Percentiles rank a stretch among this genome's conserved stretches.
Evolutionary conservation across 1,284 basidiomycete species (phyloP).

Genomic region (Porodaedalea pini): DNA sequence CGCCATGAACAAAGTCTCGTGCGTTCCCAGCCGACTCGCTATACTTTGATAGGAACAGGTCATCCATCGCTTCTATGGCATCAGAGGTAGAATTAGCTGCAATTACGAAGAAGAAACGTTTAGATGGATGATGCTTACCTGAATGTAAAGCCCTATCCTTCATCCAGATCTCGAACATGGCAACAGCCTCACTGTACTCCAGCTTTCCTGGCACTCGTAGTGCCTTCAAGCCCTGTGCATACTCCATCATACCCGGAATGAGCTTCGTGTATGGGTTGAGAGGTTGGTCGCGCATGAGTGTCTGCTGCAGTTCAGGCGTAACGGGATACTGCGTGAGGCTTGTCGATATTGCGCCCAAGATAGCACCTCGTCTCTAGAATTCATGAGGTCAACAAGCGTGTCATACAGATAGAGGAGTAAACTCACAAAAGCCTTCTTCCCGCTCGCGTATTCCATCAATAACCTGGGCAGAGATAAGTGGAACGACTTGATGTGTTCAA

Average conservation of each 20-base stretch:
- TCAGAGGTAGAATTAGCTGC: slow-evolving; percentile 18
- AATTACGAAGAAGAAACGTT: neutral
- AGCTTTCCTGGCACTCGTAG: slow-evolving; percentile 57
- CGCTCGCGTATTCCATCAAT: slow-evolving; percentile 74
- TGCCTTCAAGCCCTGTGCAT: slow-evolving; percentile 50
- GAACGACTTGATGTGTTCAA: slow-evolving; percentile 67
- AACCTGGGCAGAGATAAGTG: slow-evolving; percentile 81
- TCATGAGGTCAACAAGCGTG: slow-evolving; percentile 19
- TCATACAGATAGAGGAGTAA: neutral
- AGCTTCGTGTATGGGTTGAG: slow-evolving; percentile 49
- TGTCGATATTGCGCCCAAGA: slow-evolving; percentile 62
- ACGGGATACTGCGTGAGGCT: slow-evolving; percentile 51
- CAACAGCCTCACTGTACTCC: slow-evolving; percentile 58
- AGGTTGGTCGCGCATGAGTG: slow-evolving; percentile 41
- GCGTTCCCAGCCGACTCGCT: slow-evolving; percentile 70
- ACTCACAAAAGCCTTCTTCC: slow-evolving; percentile 64
- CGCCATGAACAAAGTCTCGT: slow-evolving; percentile 71
- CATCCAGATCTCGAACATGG: slow-evolving; percentile 70
- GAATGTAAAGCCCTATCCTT: slow-evolving; percentile 48
- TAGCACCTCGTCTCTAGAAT: slow-evolving; percentile 54
- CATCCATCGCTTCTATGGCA: slow-evolving; percentile 49
- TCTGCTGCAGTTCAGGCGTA: slow-evolving; percentile 57
- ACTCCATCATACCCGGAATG: slow-evolving; percentile 42
- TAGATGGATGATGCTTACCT: slow-evolving; percentile 35
- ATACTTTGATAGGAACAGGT: slow-evolving; percentile 69